Evolutionary conservation across 768 basidiomycete genomes (phyloP), one percentile per base, ranked within the genome.

Genomic region (Inosperma sp.): DNA sequence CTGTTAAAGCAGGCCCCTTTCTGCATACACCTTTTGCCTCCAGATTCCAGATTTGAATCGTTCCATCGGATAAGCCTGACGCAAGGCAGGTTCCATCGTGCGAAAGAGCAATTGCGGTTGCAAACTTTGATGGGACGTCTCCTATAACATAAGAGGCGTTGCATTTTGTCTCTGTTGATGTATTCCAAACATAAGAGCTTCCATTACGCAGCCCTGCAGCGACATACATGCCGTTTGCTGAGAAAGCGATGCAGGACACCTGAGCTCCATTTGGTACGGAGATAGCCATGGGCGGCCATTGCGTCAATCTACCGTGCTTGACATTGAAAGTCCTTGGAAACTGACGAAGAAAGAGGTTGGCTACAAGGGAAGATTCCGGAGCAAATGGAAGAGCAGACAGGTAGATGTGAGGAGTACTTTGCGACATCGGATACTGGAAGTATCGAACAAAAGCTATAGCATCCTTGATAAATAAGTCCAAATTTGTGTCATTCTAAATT

Each of bases 331-430:
- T 44, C 4, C 2, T n/a, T n/a, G n/a, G 19, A 44, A 30, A 21
- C 1, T 30, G 27, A 16, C 17, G 13, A 3, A 4, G 19, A 25
- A 21, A 44, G 29, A 44, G 29, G 3, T 21, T 17, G 12, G 29
- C 12, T 21, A 44, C 31, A 0, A 26, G 13, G 23, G 64, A 67
- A 22, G 56, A 52, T 1, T 27, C 48, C 2, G 72, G 69, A 10
- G 61, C 51, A 31, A 69, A 69, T 7, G 70, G 62, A 29, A 73
- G 53, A 17, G 68, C 72, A 25, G 72, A 73, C 4, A 73, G 13
- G 50, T 73, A 74, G 7, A 73, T 64, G 34, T 73, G 71, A 7
- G 70, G 66, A 12, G 64, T 59, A 39, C 68, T 68, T 22, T 57
- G 55, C 30, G 57, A 49, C 17, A 73, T 65, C n/a, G 62, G 45